Base-by-base conservation (phyloP, 768 basidiomycete species). In the Fibroporia radiculosa region DNA sequence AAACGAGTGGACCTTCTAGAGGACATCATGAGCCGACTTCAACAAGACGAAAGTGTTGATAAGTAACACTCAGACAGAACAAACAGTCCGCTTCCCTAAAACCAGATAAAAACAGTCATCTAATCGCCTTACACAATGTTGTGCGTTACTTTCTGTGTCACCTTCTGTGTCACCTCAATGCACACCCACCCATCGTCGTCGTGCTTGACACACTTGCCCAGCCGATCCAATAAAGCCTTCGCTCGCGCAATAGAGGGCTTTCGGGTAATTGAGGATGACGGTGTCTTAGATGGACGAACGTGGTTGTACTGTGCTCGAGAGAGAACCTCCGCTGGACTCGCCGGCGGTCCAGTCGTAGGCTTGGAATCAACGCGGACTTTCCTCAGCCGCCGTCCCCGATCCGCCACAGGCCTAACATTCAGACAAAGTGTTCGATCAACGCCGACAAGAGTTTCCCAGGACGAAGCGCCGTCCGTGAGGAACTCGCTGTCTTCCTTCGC, bases 221-320 rank as follows among this genome's bases (percentile, higher is more conserved):
- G 52, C 7, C 55, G 51, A 35, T 52, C 45, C 18, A 56, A 49
- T 38, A 55, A 34, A 18, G 51, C 44, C 47, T 50, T 49, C 35
- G 53, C 52, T 10, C 47, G 52, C 25, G 35, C 35, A 18, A 28
- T 22, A 7, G 44, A 45, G 19, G 12, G 18, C 35, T 29, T 45
- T 11, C 35, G 44, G 4, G 6, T 12, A 16, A 41, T 18, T n/a
- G 47, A 36, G 28, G 37, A 32, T 7, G 40, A 24, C 25, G 40
- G 27, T 23, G 29, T 34, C 20, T 23, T 31, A 26, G 27, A 12
- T 3, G 45, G 40, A 35, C 26, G 19, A 6, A 36, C 29, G 48
- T 61, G 59, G 50, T 63, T 63, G 55, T 58, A 63, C 35, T 48
- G 35, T 33, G 42, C 25, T 4, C 62, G 57, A 36, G 62, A 53